Conservation (phyloP, 2,329 filamentous ascomycete species). For the Fusarium fracticaudum region DNA sequence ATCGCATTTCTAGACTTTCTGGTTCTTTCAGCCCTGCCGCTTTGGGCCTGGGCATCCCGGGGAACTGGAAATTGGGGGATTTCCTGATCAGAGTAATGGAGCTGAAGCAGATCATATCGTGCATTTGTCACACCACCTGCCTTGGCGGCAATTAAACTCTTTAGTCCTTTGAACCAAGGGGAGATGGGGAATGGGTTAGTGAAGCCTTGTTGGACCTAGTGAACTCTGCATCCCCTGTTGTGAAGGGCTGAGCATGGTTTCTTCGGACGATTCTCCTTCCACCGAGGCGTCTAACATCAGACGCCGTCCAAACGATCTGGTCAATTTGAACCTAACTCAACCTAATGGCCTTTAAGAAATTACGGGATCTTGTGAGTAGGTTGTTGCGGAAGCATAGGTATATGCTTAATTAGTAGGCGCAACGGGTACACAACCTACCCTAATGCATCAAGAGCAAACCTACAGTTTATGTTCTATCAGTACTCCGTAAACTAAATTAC, state of each 20-base stretch:
- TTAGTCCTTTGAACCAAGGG: background rate
- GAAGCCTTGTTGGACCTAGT: background rate
- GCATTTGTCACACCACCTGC: background rate
- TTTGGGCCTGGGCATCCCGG: background rate
- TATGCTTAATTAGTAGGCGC: background rate
- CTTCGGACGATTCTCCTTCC: too few relatives aligned
- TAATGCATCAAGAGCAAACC: background rate
- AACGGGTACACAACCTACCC: background rate
- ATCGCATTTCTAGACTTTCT: background rate
- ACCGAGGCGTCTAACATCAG: background rate
- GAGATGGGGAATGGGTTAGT: background rate
- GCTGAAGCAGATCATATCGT: background rate
- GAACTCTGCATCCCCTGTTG: background rate
- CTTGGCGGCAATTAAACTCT: background rate
- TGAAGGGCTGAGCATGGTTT: background rate
- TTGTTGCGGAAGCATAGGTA: background rate
- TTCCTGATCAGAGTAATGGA: background rate
- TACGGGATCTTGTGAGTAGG: background rate
- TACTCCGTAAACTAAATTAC: accelerated
- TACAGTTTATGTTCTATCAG: background rate
- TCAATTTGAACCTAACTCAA: background rate
- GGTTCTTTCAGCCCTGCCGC: background rate
- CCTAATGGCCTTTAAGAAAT: background rate
- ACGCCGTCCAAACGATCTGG: background rate
- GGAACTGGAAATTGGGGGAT: background rate